Evolutionary conservation across 306 rosid species (phyloP).

Genomic region (Sesbania bispinosa): DNA sequence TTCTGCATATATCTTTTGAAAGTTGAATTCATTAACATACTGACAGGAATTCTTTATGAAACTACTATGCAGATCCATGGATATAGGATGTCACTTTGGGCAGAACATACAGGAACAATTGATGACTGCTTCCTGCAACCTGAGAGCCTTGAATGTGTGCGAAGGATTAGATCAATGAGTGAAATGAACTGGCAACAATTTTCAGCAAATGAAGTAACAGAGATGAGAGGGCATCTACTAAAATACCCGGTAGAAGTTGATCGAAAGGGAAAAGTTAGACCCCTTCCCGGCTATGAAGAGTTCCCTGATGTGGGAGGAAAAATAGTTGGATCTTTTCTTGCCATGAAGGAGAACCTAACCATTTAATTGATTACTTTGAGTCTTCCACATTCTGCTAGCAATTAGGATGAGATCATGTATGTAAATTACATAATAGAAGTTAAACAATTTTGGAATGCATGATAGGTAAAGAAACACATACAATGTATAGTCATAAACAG

Average conservation of each 20-base stretch:
- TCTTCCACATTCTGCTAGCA: conserved; percentile 1
- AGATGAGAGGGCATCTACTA: conserved; percentile 76
- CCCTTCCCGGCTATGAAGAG: conserved; percentile 72
- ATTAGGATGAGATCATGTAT: conserved; percentile 5
- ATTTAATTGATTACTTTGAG: conserved; percentile 32
- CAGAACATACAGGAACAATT: conserved; percentile 75
- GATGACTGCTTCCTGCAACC: conserved; percentile 77
- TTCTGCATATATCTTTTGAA: not conserved
- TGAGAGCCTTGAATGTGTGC: conserved; percentile 82
- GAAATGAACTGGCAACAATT: conserved; percentile 83
- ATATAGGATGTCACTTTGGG: conserved; percentile 97
- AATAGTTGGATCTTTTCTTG: conserved; percentile 87
- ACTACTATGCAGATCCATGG: conserved; percentile 59
- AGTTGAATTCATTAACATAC: not conserved
- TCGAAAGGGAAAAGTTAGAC: conserved; percentile 69
- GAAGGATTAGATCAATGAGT: conserved; percentile 62
- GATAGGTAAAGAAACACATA: conserved; percentile 18
- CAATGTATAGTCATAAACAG: not conserved
- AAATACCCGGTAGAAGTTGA: conserved; percentile 91
- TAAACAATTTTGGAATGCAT: conserved; percentile 24
- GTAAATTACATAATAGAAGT: conserved; percentile 23
- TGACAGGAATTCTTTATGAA: not conserved
- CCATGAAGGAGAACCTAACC: conserved; percentile 86
- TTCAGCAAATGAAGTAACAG: conserved; percentile 66
- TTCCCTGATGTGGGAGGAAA: conserved; percentile 94